Evolutionary conservation across 805 yeast genomes (phyloP), one percentile per base, ranked within the genome.

Genomic region (Candida ovalis): DNA sequence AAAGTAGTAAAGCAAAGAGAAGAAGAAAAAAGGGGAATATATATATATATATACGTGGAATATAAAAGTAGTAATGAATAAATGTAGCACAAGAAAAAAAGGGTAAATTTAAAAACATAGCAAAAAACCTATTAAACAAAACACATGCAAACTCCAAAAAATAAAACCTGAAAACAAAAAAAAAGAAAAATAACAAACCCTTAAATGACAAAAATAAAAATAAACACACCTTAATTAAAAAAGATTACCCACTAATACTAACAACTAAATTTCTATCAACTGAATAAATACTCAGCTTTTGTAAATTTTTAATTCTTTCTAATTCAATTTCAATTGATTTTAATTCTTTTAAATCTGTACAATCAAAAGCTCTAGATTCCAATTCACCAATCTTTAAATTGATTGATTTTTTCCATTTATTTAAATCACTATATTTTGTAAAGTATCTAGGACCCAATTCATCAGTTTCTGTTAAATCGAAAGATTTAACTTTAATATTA

Each of bases 361-460:
- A 36, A 4, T 47, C 40, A 22, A 51, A 51, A 9, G 60, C 61
- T n/a, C 44, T 42, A 12, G 35, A 36, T 42, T 60, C 63, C 19
- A 61, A 47, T 7, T 44, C 19, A 5, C 45, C 27, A 6, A 63
- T 40, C 9, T 25, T 43, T 18, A 51, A 48, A 24, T 49, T 36
- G 39, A 49, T 50, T 8, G 30, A 6, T 12, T 48, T 49, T 22
- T 52, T 53, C 69, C 69, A 66, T 10, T 40, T 45, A 18, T 60
- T 44, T 40, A 50, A 63, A 5, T 61, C 60, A 23, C 53, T 49
- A 47, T 53, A 66, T 22, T 56, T 52, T 10, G 42, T 40, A 47
- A 66, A 66, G 33, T 50, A 62, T 25, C 45, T 44, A 1, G 27
- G 38, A 1, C 63, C 66, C 28, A 61, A 45, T 25, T 53, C 59